Conservation (phyloP, 352 stramenopile genomes). For the Globisporangium nagaii region DNA sequence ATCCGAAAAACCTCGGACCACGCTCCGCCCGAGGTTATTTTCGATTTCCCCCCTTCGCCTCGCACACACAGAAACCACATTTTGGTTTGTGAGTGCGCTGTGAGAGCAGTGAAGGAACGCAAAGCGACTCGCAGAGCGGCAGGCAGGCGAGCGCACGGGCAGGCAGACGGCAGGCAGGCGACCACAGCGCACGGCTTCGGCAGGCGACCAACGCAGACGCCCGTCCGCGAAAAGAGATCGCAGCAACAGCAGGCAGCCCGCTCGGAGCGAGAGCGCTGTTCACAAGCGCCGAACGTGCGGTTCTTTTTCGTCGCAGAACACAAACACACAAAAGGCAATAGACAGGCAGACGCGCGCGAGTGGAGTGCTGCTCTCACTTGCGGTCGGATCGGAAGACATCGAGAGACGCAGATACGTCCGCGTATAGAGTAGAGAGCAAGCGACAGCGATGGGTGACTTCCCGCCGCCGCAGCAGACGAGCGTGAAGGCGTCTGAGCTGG, state of each 20-base stretch:
- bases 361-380: too few species aligned
- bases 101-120: neutral
- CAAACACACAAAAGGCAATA: too few species aligned
- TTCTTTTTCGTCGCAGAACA: too few species aligned
- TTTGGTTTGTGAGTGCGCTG: neutral
- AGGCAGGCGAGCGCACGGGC: neutral
- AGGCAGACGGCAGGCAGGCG: neutral
- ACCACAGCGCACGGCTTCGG: neutral
- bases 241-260: too few species aligned
- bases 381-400: neutral
- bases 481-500: conserved; percentile 71
- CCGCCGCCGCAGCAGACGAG: conserved; percentile 46
- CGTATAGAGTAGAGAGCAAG: neutral
- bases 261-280: too few species aligned
- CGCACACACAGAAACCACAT: conserved; percentile 5
- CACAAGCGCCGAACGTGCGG: too few species aligned
- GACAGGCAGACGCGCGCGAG: neutral
- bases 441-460: conserved; percentile 59
- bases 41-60: too few species aligned
- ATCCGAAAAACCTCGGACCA: too few species aligned
- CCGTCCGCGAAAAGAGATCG: too few species aligned
- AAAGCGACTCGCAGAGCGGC: conserved; percentile 1
- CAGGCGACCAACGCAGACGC: neutral
- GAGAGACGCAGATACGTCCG: neutral
- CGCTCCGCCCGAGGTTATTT: too few species aligned